phyloP scores from a whole-genome alignment of 192 early-diverging fungal genomes.

The Entomortierella parvispora region DNA sequence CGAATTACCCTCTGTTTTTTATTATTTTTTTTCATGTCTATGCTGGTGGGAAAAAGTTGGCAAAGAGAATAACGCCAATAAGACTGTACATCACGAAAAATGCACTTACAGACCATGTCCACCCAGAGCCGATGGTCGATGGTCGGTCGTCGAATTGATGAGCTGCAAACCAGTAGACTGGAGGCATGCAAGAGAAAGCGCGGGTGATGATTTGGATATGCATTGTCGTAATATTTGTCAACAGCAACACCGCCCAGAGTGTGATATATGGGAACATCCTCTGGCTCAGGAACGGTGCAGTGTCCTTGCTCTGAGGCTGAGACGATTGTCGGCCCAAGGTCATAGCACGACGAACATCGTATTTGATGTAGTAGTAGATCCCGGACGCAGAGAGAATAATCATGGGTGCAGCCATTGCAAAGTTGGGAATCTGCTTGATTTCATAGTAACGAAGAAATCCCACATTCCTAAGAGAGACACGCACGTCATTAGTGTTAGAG shows the following conservation, averaged over 20 bases:
- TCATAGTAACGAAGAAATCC: conserved; percentile 90
- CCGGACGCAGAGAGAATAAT: conserved; percentile 70
- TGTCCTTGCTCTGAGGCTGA: background rate
- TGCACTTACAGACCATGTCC: conserved; percentile 6
- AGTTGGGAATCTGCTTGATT: conserved; percentile 88
- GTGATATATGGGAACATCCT: conserved; percentile 65
- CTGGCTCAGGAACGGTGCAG: conserved; percentile 27
- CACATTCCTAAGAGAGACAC: conserved; percentile 76
- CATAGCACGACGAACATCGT: conserved; percentile 63
- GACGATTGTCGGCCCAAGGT: conserved; percentile 62
- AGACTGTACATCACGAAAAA: conserved; percentile 84
- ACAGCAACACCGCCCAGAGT: conserved; percentile 72
- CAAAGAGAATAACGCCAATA: conserved; percentile 85
- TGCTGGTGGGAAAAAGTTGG: conserved; percentile 89
- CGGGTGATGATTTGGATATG: conserved; percentile 93
- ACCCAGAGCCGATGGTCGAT: conserved; percentile 2
- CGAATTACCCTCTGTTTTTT: background rate
- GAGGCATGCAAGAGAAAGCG: conserved; percentile 83
- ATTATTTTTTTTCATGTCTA: conserved; percentile 35
- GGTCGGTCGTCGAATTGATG: conserved; percentile 53
- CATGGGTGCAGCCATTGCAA: conserved; percentile 86
- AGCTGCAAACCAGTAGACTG: conserved; percentile 84
- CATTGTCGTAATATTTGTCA: conserved; percentile 75
- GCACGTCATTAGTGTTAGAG: no score
- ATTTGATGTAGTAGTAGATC: conserved; percentile 61